Conservation (phyloP, 2,329 filamentous ascomycete genomes). For the Hymenotorrendiella dingleyae region DNA sequence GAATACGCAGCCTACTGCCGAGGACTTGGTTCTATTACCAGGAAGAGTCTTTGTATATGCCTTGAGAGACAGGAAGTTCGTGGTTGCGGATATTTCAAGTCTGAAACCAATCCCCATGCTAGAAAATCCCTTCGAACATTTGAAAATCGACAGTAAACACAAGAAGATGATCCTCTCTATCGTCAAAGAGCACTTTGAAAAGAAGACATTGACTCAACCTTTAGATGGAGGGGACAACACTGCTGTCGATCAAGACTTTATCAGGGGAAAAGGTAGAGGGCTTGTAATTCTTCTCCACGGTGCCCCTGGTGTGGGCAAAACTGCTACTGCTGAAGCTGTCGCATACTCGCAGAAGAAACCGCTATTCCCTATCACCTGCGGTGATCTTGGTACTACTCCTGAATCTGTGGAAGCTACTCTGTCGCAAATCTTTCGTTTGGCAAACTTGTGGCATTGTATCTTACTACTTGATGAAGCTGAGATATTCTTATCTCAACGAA, state of each 20-base stretch:
- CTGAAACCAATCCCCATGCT: too few species aligned
- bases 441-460: conserved; percentile 43
- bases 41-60: too few species aligned
- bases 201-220: too few species aligned
- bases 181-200: too few species aligned
- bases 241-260: conserved; percentile 10
- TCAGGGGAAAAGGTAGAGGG: conserved; percentile 19
- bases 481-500: conserved; percentile 38
- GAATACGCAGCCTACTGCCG: too few species aligned
- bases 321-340: conserved; percentile 27
- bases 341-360: conserved; percentile 15
- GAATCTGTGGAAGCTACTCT: conserved; percentile 39
- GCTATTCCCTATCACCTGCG: conserved; percentile 32
- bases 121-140: too few species aligned
- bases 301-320: conserved; percentile 11
- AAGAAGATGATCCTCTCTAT: too few species aligned
- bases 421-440: conserved; percentile 40
- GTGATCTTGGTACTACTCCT: conserved; percentile 42
- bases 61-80: too few species aligned
- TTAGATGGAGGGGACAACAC: too few species aligned
- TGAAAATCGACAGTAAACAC: too few species aligned
- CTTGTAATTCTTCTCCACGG: conserved; percentile 10
- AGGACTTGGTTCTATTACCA: too few species aligned
- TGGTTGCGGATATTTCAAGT: too few species aligned
- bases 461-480: conserved; percentile 47